A percentile compares a stretch with the other conserved stretches of the same genome.
Evolutionary conservation across 106 monocot genomes (phyloP).

Genomic region (Allium fistulosum): DNA sequence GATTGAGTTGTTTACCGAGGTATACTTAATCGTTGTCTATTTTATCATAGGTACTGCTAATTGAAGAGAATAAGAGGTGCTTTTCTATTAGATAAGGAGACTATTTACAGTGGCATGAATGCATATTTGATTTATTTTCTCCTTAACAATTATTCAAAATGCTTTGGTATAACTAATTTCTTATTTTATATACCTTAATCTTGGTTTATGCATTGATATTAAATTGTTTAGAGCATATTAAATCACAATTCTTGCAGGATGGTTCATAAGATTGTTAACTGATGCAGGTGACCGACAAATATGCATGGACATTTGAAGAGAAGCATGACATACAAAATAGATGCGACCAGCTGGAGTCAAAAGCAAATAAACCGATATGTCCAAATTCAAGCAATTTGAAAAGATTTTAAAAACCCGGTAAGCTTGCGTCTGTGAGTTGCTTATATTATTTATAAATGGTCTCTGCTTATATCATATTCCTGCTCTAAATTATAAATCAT

Average conservation of each 20-base stretch:
- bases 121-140: too few species aligned
- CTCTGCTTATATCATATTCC: neutral
- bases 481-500: too few species aligned
- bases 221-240: neutral
- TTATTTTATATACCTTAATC: too few species aligned
- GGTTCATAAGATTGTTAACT: neutral
- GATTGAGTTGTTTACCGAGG: too few species aligned
- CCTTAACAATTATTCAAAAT: too few species aligned
- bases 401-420: conserved; percentile 6
- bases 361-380: neutral
- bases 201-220: too few species aligned
- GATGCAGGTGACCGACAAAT: conserved; percentile 21
- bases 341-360: conserved; percentile 12
- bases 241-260: neutral
- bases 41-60: too few species aligned
- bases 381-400: conserved; percentile 10
- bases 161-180: too few species aligned
- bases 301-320: conserved; percentile 22
- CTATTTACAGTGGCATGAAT: too few species aligned
- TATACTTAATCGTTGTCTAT: too few species aligned
- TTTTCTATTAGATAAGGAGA: too few species aligned
- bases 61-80: too few species aligned
- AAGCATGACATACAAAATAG: conserved; percentile 20
- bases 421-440: conserved; percentile 5
- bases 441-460: neutral